Base-by-base conservation (phyloP, 768 basidiomycete genomes). In the Leccinum disarticulatum region DNA sequence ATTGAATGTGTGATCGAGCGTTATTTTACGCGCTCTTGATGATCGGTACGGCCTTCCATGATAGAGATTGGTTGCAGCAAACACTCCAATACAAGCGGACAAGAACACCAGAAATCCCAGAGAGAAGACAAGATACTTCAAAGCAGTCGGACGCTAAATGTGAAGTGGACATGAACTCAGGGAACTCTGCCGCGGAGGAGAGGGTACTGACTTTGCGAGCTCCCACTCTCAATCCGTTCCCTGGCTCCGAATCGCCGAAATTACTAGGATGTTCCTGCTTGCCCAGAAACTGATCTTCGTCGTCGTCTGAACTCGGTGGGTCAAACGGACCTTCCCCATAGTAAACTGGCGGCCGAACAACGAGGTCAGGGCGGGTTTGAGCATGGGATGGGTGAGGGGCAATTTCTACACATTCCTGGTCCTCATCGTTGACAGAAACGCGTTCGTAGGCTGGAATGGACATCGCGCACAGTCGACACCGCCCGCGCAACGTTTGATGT, bases 1-100 rank as follows among this genome's bases (percentile, higher is more conserved):
- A 69, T 97, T 96, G 77, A 93, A 94, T 54, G 97, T 73, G 70
- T 95, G 89, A 69, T 98, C 93, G 81, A 98, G 85, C 4, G 88
- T 88, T 31, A 98, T 79, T 64, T 84, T 90, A 59, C 78, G 79
- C 36, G 72, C 79, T 2, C 91, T 90, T 28, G 79, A 78, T 6
- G 78, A 66, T 66, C 74, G 77, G 71, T 81, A 81, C 8, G 80
- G 67, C 57, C 80, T 75, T 19, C 87, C 83, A 27, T 80, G 79
- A 76, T 93, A 97, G 14, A 75, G 58, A 3, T 84, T 80, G 53
- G 81, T 77, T 1, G 91, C 94, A 13, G 93, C 88, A 62, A 94
- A 80, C 13, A 90, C 76, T 2, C 93, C 94, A 60, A 97, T 87
- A 30, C 86, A 69, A 0, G 77, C 81, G 3, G 93, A 85, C 48